Evolutionary conservation across 2,329 filamentous ascomycete genomes (phyloP).

Genomic region (Drechslera avenae): DNA sequence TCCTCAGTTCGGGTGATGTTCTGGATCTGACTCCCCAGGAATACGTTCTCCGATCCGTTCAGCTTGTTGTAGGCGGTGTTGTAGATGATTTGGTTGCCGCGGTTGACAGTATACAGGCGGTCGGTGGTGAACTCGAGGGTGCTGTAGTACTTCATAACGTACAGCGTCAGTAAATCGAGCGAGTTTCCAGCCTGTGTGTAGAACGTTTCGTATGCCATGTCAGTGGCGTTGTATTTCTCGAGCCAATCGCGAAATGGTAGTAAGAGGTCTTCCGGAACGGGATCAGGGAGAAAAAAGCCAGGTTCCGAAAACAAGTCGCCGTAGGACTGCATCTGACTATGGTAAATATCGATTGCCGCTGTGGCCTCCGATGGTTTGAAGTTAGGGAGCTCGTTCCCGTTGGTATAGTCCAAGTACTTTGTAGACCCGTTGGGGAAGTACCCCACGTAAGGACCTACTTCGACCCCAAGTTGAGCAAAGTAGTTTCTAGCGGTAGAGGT

Average conservation of each 20-base stretch:
- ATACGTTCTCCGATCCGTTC: neutral
- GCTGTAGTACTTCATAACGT: conserved; percentile 5
- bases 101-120: neutral
- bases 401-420: neutral
- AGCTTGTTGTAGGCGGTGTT: conserved; percentile 2
- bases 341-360: neutral
- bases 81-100: conserved; percentile 1
- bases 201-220: no score
- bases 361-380: neutral
- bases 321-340: neutral
- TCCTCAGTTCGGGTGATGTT: neutral
- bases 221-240: no score
- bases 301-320: neutral
- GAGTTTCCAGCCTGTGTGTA: neutral
- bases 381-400: neutral
- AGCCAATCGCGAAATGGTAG: neutral
- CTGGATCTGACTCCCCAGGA: neutral
- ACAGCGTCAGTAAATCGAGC: neutral
- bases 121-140: neutral
- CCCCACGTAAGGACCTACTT: neutral
- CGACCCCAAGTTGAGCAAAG: conserved; percentile 1
- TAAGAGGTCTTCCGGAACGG: neutral
- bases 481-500: conserved; percentile 1
- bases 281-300: conserved; percentile 1
- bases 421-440: neutral